Evolutionary conservation across 2,329 filamentous ascomycete species (phyloP).

Genomic region (Colletotrichum caudatum): DNA sequence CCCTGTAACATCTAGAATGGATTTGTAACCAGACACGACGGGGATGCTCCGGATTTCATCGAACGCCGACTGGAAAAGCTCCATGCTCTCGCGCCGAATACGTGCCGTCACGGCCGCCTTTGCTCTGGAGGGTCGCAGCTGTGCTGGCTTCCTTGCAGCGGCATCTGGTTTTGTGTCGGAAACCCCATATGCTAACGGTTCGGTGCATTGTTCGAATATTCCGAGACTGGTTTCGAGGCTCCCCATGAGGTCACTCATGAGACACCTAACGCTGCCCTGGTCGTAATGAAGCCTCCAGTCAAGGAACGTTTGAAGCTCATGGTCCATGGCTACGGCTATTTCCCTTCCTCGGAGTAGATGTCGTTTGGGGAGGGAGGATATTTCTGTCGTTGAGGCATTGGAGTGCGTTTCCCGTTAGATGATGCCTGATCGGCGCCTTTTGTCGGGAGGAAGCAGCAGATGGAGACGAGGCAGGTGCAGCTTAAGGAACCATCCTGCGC

Average conservation of each 20-base stretch:
- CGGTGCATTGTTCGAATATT: slow-evolving; percentile 26
- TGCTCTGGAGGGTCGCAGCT: slow-evolving; percentile 23
- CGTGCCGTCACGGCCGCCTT: slow-evolving; percentile 12
- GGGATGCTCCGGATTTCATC: slow-evolving; percentile 41
- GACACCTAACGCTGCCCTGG: neutral
- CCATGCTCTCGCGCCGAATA: slow-evolving; percentile 16
- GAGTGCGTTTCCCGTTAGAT: neutral
- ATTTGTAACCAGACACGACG: slow-evolving; percentile 30
- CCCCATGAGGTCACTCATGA: slow-evolving; percentile 17
- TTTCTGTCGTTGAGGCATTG: neutral
- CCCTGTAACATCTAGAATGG: slow-evolving; percentile 33
- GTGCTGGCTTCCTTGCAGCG: neutral
- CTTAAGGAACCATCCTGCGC: neutral
- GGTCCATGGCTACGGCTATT: neutral
- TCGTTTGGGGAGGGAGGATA: neutral
- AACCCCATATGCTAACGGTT: neutral
- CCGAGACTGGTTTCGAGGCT: slow-evolving; percentile 20
- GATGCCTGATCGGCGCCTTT: neutral
- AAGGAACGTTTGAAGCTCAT: neutral
- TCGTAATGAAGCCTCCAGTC: slow-evolving; percentile 15
- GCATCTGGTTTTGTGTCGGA: neutral
- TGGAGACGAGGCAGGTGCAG: neutral
- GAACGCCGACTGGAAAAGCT: slow-evolving; percentile 43
- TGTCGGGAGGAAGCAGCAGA: neutral
- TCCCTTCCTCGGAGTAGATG: neutral